Base-by-base conservation (phyloP, 768 basidiomycete genomes). In the Flagelloscypha sp. region DNA sequence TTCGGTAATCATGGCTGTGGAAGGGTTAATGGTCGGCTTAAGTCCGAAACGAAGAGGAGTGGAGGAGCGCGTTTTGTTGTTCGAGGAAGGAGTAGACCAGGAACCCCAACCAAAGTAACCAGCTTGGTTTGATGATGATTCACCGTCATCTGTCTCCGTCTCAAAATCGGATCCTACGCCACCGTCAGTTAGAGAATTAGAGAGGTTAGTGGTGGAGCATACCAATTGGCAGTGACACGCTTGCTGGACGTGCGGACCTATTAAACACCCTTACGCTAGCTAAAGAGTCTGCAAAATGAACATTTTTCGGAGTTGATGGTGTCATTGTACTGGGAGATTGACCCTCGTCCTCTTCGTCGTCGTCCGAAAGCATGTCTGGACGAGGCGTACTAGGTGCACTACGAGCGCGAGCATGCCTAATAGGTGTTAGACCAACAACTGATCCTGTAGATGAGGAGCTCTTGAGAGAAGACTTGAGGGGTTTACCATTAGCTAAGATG, bases 391-490 rank as follows among this genome's bases (percentile, higher is more conserved):
- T 56, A 0, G 90, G 85, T 20, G 73, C 76, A 6, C 79, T 81
- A 52, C 55, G 65, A 18, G 65, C 57, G 44, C 58, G 63, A n/a
- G n/a, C n/a, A n/a, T n/a, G n/a, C n/a, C n/a, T n/a, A n/a, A n/a
- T n/a, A n/a, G n/a, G n/a, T n/a, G n/a, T n/a, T 20, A 48, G 34
- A 41, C 50, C 48, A 50, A 1, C 8, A 9, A 31, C 30, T 18
- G 33, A 16, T 34, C 16, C 12, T 13, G 7, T 23, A 8, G 74
- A 74, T 6, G 63, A 62, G 22, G 70, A 72, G 5, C 59, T 60
- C 54, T 94, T 95, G 48, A 95, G 72, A 2, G 86, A 84, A 0
- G 84, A 71, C 50, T 88, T 88, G 58, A 95, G 79, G 3, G 88
- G 84, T 51, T 87, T 87, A 28, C 90, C 89, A 38, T 80, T 88